Percentiles rank a stretch among this genome's conserved stretches.
phyloP scores from a whole-genome alignment of 2,329 filamentous ascomycete genomes.

The Cercospora sp. region DNA sequence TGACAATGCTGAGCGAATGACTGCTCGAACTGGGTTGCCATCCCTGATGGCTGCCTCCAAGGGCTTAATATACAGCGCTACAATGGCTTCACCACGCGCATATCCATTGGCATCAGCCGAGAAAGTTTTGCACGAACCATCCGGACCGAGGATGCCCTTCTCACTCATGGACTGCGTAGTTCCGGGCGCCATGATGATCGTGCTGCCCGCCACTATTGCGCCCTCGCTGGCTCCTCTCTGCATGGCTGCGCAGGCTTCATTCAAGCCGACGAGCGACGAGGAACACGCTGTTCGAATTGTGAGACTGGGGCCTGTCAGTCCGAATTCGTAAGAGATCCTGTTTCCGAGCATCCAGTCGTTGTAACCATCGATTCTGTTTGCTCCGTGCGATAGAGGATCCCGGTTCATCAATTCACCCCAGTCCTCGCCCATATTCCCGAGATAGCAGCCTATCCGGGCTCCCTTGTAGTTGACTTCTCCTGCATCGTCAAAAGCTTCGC shows the following conservation, averaged over 20 bases:
- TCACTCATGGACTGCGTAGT: background rate
- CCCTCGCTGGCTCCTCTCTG: background rate
- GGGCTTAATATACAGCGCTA: background rate
- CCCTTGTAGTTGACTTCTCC: conserved; percentile 8
- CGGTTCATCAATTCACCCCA: background rate
- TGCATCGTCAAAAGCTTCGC: conserved; percentile 24
- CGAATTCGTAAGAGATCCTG: conserved; percentile 28
- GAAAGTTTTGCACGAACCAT: background rate
- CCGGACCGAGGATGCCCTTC: background rate
- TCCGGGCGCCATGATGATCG: background rate
- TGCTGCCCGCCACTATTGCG: background rate
- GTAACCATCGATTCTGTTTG: background rate
- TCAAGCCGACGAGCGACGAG: background rate
- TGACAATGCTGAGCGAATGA: conserved; percentile 6
- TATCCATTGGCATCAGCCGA: background rate
- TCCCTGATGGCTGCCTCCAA: background rate
- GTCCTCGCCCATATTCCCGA: background rate
- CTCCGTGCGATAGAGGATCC: background rate
- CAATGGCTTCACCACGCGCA: background rate
- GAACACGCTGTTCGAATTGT: conserved; percentile 6
- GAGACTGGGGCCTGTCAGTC: conserved; percentile 15
- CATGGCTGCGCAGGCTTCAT: background rate
- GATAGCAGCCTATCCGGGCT: background rate
- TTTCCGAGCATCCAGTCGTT: conserved; percentile 22
- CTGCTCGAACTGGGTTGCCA: conserved; percentile 13